phyloP scores from a whole-genome alignment of 352 stramenopile species.

The Pelagophyceae sp. region DNA sequence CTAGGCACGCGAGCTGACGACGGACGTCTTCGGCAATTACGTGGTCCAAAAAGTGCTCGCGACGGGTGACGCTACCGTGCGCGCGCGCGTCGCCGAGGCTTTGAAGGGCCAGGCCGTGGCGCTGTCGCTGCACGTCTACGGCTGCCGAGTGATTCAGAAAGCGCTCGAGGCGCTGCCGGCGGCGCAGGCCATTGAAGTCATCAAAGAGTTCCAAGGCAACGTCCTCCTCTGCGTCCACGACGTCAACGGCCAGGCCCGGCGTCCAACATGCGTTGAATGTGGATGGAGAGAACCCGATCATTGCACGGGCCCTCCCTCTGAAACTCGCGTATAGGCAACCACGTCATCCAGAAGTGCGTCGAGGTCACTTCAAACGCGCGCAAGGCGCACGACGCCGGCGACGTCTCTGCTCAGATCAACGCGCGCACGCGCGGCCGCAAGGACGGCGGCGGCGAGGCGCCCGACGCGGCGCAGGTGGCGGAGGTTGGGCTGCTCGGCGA shows the following conservation, averaged over 20 bases:
- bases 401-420: constrained; percentile 10
- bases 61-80: constrained; percentile 74
- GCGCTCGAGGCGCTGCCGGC: constrained; percentile 59
- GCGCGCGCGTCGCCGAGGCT: constrained; percentile 62
- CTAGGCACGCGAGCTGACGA: constrained; percentile 46
- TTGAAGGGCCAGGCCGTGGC: constrained; percentile 83
- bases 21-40: constrained; percentile 97
- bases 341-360: constrained; percentile 98
- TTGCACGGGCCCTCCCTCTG: no score
- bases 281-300: background rate
- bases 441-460: constrained; percentile 25
- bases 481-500: constrained; percentile 50
- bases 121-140: constrained; percentile 87
- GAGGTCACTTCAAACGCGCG: constrained; percentile 44
- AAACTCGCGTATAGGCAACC: no score
- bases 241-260: no score
- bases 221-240: constrained; percentile 85
- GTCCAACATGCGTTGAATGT: background rate
- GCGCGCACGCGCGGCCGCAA: constrained; percentile 13
- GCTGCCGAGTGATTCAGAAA: constrained; percentile 93
- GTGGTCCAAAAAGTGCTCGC: constrained; percentile 97
- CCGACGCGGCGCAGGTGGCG: background rate
- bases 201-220: constrained; percentile 58
- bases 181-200: constrained; percentile 50
- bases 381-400: constrained; percentile 30